These are phyloP conservation scores for Carex parvula DNA, from an alignment of 176 grass and related monocot genomes.

Conservation along the genomic window DNA sequence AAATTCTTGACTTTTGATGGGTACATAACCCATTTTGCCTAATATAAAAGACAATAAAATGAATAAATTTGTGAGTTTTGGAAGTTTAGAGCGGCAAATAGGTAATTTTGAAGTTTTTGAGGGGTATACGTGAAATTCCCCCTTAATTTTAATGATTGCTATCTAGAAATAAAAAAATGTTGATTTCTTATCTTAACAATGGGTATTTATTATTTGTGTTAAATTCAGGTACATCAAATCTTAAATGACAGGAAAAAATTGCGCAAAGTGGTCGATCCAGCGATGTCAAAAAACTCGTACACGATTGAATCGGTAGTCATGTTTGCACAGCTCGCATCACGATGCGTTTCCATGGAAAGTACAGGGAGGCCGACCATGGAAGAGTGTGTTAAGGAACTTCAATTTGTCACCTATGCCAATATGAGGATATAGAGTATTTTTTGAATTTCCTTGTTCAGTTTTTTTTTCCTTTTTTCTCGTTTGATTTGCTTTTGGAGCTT, in stretches of 20 bases:
- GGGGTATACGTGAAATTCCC: too few species aligned
- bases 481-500: neutral
- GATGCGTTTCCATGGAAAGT: conserved; percentile 80
- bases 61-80: too few species aligned
- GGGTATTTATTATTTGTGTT: neutral
- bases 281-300: conserved; percentile 68
- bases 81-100: too few species aligned
- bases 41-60: too few species aligned
- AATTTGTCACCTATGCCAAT: conserved; percentile 76
- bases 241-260: conserved; percentile 68
- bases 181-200: neutral
- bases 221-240: conserved; percentile 52
- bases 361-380: conserved; percentile 61
- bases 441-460: neutral
- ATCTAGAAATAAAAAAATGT: neutral
- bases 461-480: neutral
- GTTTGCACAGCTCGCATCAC: conserved; percentile 75
- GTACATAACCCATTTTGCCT: too few species aligned
- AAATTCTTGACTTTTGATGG: too few species aligned
- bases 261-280: conserved; percentile 73
- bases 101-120: too few species aligned
- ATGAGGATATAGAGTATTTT: conserved; percentile 57
- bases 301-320: conserved; percentile 60
- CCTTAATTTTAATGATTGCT: neutral
- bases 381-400: conserved; percentile 88